A percentile compares a stretch with the other conserved stretches of the same genome.
phyloP scores from a whole-genome alignment of 768 basidiomycete species.

The Macrolepiota albuminosa region DNA sequence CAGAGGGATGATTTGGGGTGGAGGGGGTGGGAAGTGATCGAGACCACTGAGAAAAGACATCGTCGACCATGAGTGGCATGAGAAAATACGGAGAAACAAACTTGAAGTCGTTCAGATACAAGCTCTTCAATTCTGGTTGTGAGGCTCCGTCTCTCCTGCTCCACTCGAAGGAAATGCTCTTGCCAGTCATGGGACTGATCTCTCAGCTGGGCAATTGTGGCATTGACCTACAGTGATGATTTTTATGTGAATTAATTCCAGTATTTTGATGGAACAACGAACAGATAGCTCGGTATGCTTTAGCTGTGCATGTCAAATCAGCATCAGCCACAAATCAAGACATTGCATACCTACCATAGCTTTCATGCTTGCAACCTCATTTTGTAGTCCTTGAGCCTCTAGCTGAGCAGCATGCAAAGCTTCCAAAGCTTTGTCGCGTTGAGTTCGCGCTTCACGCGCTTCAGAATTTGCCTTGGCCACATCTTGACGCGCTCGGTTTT shows the following conservation, averaged over 20 bases:
- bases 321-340: no score
- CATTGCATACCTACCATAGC: slow-evolving; percentile 40
- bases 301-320: no score
- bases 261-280: slow-evolving; percentile 13
- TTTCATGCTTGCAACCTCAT: slow-evolving; percentile 32
- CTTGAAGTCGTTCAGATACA: slow-evolving; percentile 43
- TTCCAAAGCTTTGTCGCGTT: slow-evolving; percentile 44
- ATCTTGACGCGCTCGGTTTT: no score
- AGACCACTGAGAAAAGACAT: no score
- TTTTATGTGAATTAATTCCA: neutral
- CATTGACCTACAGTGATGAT: slow-evolving; percentile 39
- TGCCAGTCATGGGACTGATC: slow-evolving; percentile 76
- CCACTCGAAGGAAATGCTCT: slow-evolving; percentile 72
- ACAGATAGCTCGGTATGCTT: slow-evolving; percentile 57
- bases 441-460: slow-evolving; percentile 43
- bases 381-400: slow-evolving; percentile 46
- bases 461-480: no score
- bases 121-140: slow-evolving; percentile 57
- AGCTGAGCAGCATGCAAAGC: slow-evolving; percentile 38
- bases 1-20: slow-evolving; percentile 28
- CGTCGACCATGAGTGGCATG: slow-evolving; percentile 2
- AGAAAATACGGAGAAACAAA: slow-evolving; percentile 22
- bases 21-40: slow-evolving; percentile 21
- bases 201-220: slow-evolving; percentile 61
- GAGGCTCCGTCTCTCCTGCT: no score